Evolutionary conservation across 1,139 yeast genomes (phyloP).

Genomic region (Chernovozyma sophiae-reginae): DNA sequence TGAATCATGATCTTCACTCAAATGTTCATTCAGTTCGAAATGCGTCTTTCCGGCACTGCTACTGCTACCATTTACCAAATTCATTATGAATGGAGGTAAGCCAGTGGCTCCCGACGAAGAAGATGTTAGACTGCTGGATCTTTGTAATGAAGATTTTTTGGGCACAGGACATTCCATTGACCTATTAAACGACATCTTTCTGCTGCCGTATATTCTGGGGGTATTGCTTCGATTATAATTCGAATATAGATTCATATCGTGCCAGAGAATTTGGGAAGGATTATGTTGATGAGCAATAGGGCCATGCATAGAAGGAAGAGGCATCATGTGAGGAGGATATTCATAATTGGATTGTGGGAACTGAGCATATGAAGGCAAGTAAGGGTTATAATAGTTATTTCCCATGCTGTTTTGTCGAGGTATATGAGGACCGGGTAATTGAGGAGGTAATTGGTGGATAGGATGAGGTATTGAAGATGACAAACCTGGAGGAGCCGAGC

Average conservation of each 20-base stretch:
- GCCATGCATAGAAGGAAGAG: not conserved
- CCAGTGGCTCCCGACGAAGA: constrained; percentile 10
- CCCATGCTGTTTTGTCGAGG: not conserved
- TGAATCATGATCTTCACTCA: not conserved
- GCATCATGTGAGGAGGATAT: not conserved
- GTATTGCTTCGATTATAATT: not conserved
- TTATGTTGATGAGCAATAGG: not conserved
- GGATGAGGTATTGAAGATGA: not conserved
- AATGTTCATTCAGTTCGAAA: not conserved
- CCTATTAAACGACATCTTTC: constrained; percentile 3
- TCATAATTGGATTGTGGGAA: not conserved
- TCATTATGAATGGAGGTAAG: constrained; percentile 30
- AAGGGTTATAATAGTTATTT: not conserved
- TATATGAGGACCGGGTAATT: not conserved
- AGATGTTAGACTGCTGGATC: constrained; percentile 2
- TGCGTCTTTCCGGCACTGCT: not conserved
- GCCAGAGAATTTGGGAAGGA: not conserved
- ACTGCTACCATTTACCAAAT: constrained; percentile 17
- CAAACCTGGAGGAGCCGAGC: not conserved
- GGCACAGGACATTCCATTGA: not conserved
- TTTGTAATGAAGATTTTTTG: not conserved
- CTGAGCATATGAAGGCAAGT: not conserved
- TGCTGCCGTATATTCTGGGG: not conserved
- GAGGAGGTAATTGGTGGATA: not conserved
- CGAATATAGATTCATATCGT: not conserved